phyloP scores from a whole-genome alignment of 2,329 filamentous ascomycete species.

The Talaromyces sp. region DNA sequence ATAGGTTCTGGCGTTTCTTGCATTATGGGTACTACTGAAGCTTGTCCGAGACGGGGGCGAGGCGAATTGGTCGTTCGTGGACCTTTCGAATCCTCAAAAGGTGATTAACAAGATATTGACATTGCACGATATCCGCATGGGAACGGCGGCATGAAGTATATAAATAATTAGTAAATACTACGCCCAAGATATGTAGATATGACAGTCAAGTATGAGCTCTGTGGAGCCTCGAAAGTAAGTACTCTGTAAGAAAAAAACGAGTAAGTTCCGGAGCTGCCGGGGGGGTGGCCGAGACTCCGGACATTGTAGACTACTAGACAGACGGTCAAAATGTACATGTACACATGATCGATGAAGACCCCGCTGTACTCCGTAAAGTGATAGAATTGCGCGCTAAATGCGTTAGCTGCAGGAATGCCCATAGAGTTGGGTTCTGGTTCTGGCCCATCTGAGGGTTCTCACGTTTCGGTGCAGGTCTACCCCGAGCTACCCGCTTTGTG shows the following conservation, averaged over 20 bases:
- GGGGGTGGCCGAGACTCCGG: background rate
- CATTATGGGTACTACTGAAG: constrained; percentile 25
- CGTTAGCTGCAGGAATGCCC: background rate
- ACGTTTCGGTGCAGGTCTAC: background rate
- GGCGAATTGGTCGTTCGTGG: constrained; percentile 24
- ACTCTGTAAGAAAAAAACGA: background rate
- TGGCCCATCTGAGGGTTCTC: background rate
- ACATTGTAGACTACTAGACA: background rate
- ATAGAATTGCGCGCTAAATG: background rate
- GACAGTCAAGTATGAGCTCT: background rate
- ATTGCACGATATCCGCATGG: constrained; percentile 24
- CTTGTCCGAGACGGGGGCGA: constrained; percentile 13
- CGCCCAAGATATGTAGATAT: background rate
- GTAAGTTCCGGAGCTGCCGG: background rate
- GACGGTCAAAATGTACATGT: background rate
- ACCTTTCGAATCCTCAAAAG: constrained; percentile 22
- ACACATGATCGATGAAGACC: background rate
- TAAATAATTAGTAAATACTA: background rate
- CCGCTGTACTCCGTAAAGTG: background rate
- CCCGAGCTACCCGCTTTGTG: background rate
- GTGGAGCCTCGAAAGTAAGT: background rate
- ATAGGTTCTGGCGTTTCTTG: constrained; percentile 26
- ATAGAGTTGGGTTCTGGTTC: background rate
- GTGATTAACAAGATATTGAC: constrained; percentile 24
- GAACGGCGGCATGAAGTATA: constrained; percentile 8